These are phyloP conservation scores for Ambrosia hybrid DNA, from an alignment of 140 eudicot species.

Conservation along the genomic window DNA sequence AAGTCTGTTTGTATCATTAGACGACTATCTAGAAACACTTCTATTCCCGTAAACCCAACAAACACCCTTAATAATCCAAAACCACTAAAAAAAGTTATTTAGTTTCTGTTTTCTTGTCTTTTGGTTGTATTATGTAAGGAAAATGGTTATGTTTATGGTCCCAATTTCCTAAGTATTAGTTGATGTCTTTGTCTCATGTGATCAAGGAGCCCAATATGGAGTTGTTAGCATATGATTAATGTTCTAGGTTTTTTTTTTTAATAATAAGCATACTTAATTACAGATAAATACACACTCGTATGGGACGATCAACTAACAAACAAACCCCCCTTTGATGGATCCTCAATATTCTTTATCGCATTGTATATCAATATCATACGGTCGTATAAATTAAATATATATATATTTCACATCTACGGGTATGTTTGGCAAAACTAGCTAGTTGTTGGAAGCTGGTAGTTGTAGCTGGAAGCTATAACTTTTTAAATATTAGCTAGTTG, in stretches of 20 bases:
- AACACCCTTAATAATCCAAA: no score
- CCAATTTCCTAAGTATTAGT: background rate
- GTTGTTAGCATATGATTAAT: background rate
- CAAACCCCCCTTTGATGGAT: background rate
- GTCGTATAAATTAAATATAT: no score
- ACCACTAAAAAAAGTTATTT: background rate
- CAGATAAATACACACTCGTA: background rate
- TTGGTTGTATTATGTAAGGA: constrained; percentile 16
- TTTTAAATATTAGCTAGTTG: no score
- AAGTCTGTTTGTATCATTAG: no score
- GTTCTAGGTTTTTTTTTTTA: background rate
- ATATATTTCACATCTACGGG: no score
- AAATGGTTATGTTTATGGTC: constrained; percentile 5
- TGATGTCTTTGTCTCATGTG: constrained; percentile 11
- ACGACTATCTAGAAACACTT: no score
- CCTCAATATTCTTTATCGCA: background rate
- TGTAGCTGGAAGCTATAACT: no score
- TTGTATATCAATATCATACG: background rate
- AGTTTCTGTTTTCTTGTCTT: constrained; percentile 14
- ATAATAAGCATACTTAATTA: background rate
- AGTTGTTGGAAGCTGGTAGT: no score
- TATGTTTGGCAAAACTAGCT: no score
- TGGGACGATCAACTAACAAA: constrained; percentile 4
- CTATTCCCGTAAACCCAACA: no score
- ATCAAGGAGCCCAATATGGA: background rate